Evolutionary conservation across 2,329 filamentous ascomycete species (phyloP).

Genomic region (Periconia sp.): DNA sequence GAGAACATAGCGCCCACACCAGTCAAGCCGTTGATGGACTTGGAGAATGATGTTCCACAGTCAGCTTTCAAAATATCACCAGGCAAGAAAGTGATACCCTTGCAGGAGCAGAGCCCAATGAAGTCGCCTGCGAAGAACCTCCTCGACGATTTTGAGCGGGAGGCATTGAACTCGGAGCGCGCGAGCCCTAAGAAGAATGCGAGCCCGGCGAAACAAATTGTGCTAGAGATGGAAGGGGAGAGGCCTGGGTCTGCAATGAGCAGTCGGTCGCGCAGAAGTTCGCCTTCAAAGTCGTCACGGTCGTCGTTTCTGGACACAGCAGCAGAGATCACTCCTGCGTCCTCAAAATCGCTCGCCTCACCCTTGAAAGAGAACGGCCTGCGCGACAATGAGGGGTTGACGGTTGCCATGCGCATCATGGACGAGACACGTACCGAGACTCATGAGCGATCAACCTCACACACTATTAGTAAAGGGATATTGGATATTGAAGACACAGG

Average conservation of each 20-base stretch:
- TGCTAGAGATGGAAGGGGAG: slow-evolving; percentile 10
- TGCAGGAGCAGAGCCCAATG: slow-evolving; percentile 31
- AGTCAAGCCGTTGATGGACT: slow-evolving; percentile 18
- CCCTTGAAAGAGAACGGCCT: slow-evolving; percentile 26
- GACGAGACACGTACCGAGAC: slow-evolving; percentile 29
- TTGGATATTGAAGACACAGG: slow-evolving; percentile 26
- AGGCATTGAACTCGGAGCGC: slow-evolving; percentile 6
- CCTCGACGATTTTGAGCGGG: slow-evolving; percentile 28
- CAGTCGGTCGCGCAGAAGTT: slow-evolving; percentile 28
- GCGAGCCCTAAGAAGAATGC: slow-evolving; percentile 23
- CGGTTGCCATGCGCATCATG: slow-evolving; percentile 38
- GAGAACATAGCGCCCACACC: slow-evolving; percentile 41
- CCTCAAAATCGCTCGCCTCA: slow-evolving; percentile 22
- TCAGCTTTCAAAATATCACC: slow-evolving; percentile 37
- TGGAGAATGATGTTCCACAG: slow-evolving; percentile 29
- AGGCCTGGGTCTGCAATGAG: slow-evolving; percentile 29
- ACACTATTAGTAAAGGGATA: slow-evolving; percentile 22
- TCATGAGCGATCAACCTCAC: slow-evolving; percentile 22
- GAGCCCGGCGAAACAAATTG: slow-evolving; percentile 27
- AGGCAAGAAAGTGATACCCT: slow-evolving; percentile 27
- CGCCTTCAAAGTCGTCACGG: slow-evolving; percentile 30
- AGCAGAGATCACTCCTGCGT: slow-evolving; percentile 16
- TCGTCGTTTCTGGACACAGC: slow-evolving; percentile 16
- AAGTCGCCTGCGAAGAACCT: slow-evolving; percentile 31
- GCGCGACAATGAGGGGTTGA: slow-evolving; percentile 44